Conservation (phyloP, 2,329 filamentous ascomycete genomes). For the Phyllachora maydis region DNA sequence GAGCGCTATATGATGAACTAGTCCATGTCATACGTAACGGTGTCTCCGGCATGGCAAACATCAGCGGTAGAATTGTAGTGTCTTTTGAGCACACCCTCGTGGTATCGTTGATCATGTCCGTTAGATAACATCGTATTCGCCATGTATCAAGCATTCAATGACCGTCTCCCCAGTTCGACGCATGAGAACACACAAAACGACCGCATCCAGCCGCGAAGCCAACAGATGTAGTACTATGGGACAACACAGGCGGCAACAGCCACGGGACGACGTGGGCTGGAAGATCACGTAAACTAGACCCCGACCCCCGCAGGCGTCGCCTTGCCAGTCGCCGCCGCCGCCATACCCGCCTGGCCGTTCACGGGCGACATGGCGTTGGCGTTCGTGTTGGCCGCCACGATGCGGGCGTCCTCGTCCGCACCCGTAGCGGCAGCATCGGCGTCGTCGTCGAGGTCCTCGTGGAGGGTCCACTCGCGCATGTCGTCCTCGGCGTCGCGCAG, state of each 20-base stretch:
- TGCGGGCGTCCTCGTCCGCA: conserved; percentile 41
- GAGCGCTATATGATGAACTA: no score
- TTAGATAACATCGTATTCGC: no score
- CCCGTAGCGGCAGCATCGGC: conserved; percentile 39
- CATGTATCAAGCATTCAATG: no score
- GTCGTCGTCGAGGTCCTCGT: conserved; percentile 33
- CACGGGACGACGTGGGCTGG: conserved; percentile 1
- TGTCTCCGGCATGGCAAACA: no score
- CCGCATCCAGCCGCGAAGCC: no score
- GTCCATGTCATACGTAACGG: no score
- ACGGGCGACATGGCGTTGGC: conserved; percentile 48
- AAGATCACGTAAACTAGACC: conserved; percentile 33
- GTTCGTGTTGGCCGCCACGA: conserved; percentile 39
- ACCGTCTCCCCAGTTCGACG: no score
- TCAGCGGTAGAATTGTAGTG: no score
- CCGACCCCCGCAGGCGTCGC: conserved; percentile 13
- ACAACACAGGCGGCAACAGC: conserved; percentile 1
- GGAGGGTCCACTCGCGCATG: conserved; percentile 55
- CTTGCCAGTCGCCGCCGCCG: conserved; percentile 24
- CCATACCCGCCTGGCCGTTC: conserved; percentile 47
- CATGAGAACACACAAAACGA: no score
- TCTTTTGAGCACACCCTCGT: no score
- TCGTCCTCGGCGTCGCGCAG: conserved; percentile 87
- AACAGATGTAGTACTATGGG: no score
- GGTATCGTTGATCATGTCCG: no score